Evolutionary conservation across 1,284 basidiomycete genomes (phyloP).

Genomic region (Chalciporus sp.): DNA sequence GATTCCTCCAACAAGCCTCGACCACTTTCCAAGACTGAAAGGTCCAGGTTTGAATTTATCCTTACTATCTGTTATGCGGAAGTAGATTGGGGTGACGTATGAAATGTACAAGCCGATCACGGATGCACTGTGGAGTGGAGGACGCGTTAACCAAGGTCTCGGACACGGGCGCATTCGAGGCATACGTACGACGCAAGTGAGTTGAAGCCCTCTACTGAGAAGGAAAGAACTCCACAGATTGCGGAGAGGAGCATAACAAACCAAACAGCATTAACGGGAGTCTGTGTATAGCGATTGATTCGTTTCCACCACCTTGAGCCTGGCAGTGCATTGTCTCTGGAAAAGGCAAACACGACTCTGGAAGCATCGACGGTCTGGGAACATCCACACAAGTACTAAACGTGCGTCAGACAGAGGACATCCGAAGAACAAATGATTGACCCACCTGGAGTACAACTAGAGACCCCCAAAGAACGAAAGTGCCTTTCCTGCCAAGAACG

Average conservation of each 20-base stretch:
- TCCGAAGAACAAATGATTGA: neutral
- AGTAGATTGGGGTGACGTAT: conserved; percentile 60
- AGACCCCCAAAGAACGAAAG: conserved; percentile 65
- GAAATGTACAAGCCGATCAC: conserved; percentile 55
- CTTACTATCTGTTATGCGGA: conserved; percentile 64
- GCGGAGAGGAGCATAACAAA: conserved; percentile 59
- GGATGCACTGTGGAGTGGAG: conserved; percentile 45
- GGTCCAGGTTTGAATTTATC: conserved; percentile 55
- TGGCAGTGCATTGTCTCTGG: conserved; percentile 68
- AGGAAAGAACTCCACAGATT: conserved; percentile 60
- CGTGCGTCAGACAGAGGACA: neutral
- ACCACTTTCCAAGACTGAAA: conserved; percentile 61
- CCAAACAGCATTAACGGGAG: conserved; percentile 71
- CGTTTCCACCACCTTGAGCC: conserved; percentile 65
- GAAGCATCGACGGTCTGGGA: conserved; percentile 69
- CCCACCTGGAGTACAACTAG: conserved; percentile 64
- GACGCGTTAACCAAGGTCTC: neutral
- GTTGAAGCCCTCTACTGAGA: conserved; percentile 57
- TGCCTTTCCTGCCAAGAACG: conserved; percentile 61
- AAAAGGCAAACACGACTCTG: conserved; percentile 70
- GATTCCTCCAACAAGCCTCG: conserved; percentile 52
- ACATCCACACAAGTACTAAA: conserved; percentile 51
- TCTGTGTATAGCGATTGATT: conserved; percentile 56
- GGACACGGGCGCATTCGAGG: neutral
- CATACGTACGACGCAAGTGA: conserved; percentile 59